Percentiles rank a stretch among this genome's conserved stretches.
phyloP scores from a whole-genome alignment of 441 rosid species.

The Pelargonium cotyledonis region DNA sequence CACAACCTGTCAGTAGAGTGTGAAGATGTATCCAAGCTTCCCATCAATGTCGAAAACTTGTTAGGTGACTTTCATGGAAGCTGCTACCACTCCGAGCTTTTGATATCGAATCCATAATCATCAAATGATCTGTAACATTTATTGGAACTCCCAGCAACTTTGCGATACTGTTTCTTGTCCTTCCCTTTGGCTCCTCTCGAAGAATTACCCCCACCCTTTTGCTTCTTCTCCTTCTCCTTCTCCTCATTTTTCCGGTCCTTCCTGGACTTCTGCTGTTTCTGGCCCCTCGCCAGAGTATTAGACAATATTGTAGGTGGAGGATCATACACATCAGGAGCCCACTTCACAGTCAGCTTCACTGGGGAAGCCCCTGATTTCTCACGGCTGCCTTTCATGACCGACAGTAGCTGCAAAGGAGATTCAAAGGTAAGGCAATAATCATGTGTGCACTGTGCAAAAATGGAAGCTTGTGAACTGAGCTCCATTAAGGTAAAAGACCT shows the following conservation, averaged over 20 bases:
- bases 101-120: background rate
- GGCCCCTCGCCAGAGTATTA: slow-evolving; percentile 44
- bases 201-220: slow-evolving; percentile 44
- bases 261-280: slow-evolving; percentile 48
- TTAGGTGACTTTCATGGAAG: too few species aligned
- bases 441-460: background rate
- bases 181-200: slow-evolving; percentile 38
- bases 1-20: too few species aligned
- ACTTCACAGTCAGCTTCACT: slow-evolving; percentile 45
- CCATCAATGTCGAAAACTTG: too few species aligned
- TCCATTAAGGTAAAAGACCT: background rate
- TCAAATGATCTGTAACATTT: slow-evolving; percentile 23
- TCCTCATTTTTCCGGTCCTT: slow-evolving; percentile 54
- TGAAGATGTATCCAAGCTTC: too few species aligned
- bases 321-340: slow-evolving; percentile 94
- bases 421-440: background rate
- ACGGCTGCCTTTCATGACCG: slow-evolving; percentile 81
- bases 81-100: too few species aligned
- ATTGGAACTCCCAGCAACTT: slow-evolving; percentile 25
- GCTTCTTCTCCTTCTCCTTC: slow-evolving; percentile 34
- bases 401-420: slow-evolving; percentile 36
- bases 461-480: background rate
- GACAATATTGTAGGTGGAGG: slow-evolving; percentile 65
- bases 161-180: slow-evolving; percentile 54
- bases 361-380: slow-evolving; percentile 48